Base-by-base conservation (phyloP, 148 eudicot species). In the Silene conica region DNA sequence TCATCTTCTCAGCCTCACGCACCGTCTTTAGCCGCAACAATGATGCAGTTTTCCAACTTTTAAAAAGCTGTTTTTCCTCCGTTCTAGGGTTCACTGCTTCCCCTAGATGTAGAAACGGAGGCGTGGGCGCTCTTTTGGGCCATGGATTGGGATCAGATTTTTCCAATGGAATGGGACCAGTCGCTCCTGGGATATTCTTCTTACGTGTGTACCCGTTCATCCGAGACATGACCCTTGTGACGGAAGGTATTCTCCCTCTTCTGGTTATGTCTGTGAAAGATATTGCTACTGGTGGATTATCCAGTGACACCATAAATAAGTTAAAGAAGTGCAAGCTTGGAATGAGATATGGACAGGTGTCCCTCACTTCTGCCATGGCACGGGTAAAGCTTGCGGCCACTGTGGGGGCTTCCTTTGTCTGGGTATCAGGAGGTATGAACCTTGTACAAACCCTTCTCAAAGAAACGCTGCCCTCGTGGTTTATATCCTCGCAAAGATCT, bases 111-210 rank as follows among this genome's bases (percentile, higher is more conserved):
- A 83, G 75, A 70, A 77, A 81, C 58, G 94, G 92, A 65, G 96
- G 97, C 48, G 92, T 90, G 3, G 97, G 97, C 41, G 83, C 92
- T 54, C 96, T 96, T 72, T 90, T 96, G 18, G 99, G 97, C 68
- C 99, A 95, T 62, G 99, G 97, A 16, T 80, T 87, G 23, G 94
- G 92, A 45, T 89, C 94, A 38, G 87, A 88, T 72, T 78, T 83
- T 25, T 76, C 86, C n/a, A 87, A 82, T 8, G 91, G 92, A 16
- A 78, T 92, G 74, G 82, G 89, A 63, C 92, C 99, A 0, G 97
- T 92, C 22, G 99, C 99, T 72, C 99, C 99, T 28, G 99, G 97
- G 26, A 85, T 92, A 28, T 90, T 90, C 76, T 92, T 90, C 82
- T 75, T 96, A 60, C 85, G 89, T 3, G 87, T 92, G 19, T 89